Evolutionary conservation across 345 rosid genomes (phyloP).

Genomic region (Corchorus capsularis): DNA sequence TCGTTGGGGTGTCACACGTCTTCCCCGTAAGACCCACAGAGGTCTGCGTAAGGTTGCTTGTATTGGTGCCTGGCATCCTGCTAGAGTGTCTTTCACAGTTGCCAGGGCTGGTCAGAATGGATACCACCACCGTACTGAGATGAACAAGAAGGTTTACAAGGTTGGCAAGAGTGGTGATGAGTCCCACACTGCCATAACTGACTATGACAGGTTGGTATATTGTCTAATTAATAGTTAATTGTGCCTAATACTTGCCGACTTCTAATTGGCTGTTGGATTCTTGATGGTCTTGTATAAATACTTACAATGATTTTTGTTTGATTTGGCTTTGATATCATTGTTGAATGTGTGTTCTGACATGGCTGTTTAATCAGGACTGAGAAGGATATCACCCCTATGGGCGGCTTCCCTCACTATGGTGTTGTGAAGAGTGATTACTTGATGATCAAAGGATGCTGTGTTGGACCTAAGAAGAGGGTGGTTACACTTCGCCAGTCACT

Average conservation of each 20-base stretch:
- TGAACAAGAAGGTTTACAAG: constrained; percentile 87
- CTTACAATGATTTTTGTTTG: background rate
- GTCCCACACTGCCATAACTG: constrained; percentile 66
- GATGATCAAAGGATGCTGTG: constrained; percentile 84
- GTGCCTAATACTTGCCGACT: background rate
- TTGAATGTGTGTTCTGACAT: background rate
- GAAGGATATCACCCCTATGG: constrained; percentile 77
- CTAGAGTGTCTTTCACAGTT: constrained; percentile 88
- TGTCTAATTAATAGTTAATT: background rate
- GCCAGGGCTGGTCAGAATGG: constrained; percentile 99
- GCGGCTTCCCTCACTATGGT: constrained; percentile 89
- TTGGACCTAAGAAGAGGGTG: constrained; percentile 91
- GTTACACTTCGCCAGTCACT: constrained; percentile 74
- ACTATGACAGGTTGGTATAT: constrained; percentile 64
- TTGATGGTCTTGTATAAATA: background rate
- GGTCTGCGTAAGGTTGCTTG: constrained; percentile 96
- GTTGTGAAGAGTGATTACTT: constrained; percentile 70
- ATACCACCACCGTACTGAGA: constrained; percentile 87
- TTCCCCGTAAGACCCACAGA: constrained; percentile 88
- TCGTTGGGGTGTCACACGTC: constrained; percentile 93
- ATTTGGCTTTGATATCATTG: background rate
- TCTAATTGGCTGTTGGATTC: background rate
- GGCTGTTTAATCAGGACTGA: constrained; percentile 57
- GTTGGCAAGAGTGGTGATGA: constrained; percentile 70
- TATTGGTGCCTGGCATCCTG: constrained; percentile 97